Evolutionary conservation across 2,329 filamentous ascomycete genomes (phyloP), one percentile per base, ranked within the genome.

Genomic region (Botryosphaeria dothidea): DNA sequence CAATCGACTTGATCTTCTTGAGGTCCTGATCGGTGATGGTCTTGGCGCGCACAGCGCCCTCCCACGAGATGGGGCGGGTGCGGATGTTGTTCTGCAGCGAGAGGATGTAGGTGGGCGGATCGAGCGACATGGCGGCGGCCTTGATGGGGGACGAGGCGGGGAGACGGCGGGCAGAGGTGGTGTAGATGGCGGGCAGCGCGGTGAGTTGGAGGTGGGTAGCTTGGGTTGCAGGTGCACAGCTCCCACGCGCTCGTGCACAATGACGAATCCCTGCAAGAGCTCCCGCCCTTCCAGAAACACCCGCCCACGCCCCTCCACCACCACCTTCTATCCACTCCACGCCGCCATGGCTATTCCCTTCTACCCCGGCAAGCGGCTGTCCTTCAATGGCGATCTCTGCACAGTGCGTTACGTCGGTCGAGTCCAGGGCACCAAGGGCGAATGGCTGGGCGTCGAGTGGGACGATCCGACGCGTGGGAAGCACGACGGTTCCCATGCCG

Each of bases 11-110:
- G 81, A 99, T 97, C 85, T 93, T 94, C 83, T 91, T 92, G 72
- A 97, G 87, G 80, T 99, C 94, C 71, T 91, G 90, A 71, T 98
- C 94, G 66, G 92, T 96, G 80, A 99, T 91, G 74, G 92, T 95
- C 78, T 93, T 92, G 72, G 92, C 92, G 78, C 95, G 88, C 70
- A 96, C 92, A 73, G 94, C 93, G 73, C 94, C 94, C 80, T 98
- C 94, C 95, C 95, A 99, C 66, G 94, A 93, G 80, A 99, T 97
- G 69, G 93, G 93, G 71, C 95, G 88, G 75, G 92, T 91, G 76
- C 95, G 92, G 78, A 98, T 97, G 84, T 98, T 98, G 87, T 92
- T 96, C 83, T 97, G 93, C 71, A 97, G 86, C 71, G 92, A 94
- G 76, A 88, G 85, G 69, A 92, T 86, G 80, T 97, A 97, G 66